phyloP scores from a whole-genome alignment of 2,329 filamentous ascomycete genomes.

The Calonectria naviculata region DNA sequence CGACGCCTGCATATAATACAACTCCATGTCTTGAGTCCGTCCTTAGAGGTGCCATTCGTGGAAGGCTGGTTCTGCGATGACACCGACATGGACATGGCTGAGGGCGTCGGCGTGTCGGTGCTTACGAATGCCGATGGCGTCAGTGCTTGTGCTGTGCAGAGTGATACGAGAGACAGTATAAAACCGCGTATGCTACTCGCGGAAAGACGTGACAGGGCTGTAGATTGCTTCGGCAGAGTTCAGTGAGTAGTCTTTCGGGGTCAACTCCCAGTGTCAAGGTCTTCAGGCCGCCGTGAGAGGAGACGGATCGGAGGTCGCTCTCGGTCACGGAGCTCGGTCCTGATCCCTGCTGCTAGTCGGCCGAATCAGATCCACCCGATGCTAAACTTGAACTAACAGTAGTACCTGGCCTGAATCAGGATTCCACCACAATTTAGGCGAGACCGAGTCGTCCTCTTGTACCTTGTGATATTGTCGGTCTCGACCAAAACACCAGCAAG shows the following conservation, averaged over 20 bases:
- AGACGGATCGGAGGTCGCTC: conserved; percentile 27
- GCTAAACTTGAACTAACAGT: conserved; percentile 21
- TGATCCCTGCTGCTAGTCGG: conserved; percentile 22
- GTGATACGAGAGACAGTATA: not conserved
- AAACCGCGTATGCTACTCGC: not conserved
- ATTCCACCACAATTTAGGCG: not conserved
- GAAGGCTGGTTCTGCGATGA: not conserved
- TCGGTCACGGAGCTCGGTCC: conserved; percentile 45
- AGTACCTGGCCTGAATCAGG: not conserved
- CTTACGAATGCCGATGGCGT: conserved; percentile 16
- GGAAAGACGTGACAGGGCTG: not conserved
- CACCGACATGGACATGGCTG: conserved; percentile 11
- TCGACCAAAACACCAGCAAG: not conserved
- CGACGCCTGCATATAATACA: conserved; percentile 46
- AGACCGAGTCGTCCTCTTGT: not conserved
- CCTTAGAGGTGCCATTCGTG: conserved; percentile 15
- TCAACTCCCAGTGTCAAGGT: not conserved
- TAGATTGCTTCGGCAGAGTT: not conserved
- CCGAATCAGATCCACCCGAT: conserved; percentile 17
- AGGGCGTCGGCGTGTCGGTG: conserved; percentile 19
- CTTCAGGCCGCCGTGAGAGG: not conserved
- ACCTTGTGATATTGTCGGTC: not conserved
- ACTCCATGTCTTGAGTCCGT: conserved; percentile 44
- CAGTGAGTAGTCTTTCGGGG: not conserved
- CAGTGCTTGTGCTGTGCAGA: not conserved